Evolutionary conservation across 352 stramenopile genomes (phyloP), one percentile per base, ranked within the genome.

Genomic region (Phytopythium chamaehyphon): DNA sequence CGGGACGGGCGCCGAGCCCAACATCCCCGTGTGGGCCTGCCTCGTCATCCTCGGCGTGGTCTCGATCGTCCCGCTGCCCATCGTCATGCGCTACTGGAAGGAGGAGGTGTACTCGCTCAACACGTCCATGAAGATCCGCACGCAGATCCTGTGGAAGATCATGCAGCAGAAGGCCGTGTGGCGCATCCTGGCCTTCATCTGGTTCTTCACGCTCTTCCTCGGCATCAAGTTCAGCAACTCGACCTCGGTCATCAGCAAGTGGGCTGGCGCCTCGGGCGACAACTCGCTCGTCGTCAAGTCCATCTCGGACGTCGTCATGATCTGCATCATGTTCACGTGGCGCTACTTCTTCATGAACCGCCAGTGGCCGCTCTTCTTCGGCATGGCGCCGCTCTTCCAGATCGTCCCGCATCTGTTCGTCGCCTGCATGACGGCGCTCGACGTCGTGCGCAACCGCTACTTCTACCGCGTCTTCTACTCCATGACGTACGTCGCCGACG

Each of bases 121-220:
- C 37, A 84, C 61, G 48, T 76, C 66, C 44, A 70, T 86, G 61
- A 77, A 75, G 59, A 73, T 81, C 28, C 76, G 74, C 36, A 75
- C 62, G 16, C 68, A 81, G 48, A 84, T 81, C 49, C 63, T 84
- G 47, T 86, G 73, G 77, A 88, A 86, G 61, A 83, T 85, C 64
- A 83, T 85, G 64, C 70, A 86, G 61, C 77, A 88, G 57, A 86
- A 86, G 53, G 77, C 73, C 8, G 74, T 88, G 65, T 86, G 77
- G 74, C 69, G 69, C 22, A 77, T 85, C 50, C 56, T 88, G 14
- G 69, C 68, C 37, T 88, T 88, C 56, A 79, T 83, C 51, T 75
- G 64, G 42, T 66, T 83, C 51, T 88, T 83, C 53, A 73, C 57
- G 31, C 35, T 88, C 3, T 88, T 88, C 54, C 48, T 83, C 21